Conservation (phyloP, 108 stramenopile species). For the Discostella pseudostelligera region DNA sequence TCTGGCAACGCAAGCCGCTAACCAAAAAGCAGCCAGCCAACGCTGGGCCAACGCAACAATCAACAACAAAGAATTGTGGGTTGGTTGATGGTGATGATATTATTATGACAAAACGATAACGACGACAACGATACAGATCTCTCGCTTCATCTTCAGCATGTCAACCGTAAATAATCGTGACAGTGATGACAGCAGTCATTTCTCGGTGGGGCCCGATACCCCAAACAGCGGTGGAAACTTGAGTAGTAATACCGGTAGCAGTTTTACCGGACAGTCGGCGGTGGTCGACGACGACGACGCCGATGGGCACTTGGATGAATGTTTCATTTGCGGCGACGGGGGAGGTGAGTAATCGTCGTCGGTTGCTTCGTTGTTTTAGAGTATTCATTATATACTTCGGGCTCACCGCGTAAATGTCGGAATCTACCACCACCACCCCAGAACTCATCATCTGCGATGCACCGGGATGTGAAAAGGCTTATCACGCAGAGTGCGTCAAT, state of each 20-base stretch:
- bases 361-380: no score
- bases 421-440: background rate
- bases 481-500: conserved; percentile 20
- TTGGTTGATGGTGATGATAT: no score
- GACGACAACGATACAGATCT: no score
- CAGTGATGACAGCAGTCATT: background rate
- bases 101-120: no score
- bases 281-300: background rate
- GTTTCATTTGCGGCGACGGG: conserved; percentile 22
- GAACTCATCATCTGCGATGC: conserved; percentile 23
- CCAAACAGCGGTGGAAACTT: background rate
- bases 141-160: no score
- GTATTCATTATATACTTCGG: no score
- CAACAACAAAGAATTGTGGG: no score
- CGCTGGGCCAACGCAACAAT: no score
- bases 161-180: background rate
- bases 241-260: background rate
- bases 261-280: background rate
- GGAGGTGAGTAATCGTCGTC: conserved; percentile 20
- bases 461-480: conserved; percentile 14
- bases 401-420: no score
- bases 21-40: no score
- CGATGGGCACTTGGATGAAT: conserved; percentile 23
- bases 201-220: background rate
- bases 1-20: no score